These are phyloP conservation scores for Sesbania bispinosa DNA, from an alignment of 306 rosid species.

Conservation along the genomic window DNA sequence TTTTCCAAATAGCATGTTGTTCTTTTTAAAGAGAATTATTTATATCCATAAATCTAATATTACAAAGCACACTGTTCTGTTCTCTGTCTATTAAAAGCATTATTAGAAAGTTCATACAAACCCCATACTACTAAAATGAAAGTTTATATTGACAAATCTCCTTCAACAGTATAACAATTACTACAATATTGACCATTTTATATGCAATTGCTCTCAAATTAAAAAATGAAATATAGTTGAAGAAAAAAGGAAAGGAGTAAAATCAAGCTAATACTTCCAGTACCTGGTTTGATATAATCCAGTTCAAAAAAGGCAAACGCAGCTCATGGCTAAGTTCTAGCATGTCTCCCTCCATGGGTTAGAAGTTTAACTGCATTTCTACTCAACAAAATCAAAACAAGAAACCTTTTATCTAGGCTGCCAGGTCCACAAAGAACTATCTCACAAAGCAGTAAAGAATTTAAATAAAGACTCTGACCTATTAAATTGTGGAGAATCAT, in stretches of 20 bases:
- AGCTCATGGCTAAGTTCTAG: constrained; percentile 90
- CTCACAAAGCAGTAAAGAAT: constrained; percentile 11
- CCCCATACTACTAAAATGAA: neutral
- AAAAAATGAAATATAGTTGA: neutral
- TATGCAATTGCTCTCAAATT: neutral
- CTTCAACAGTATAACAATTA: constrained; percentile 8
- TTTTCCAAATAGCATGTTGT: neutral
- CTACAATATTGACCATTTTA: constrained; percentile 18
- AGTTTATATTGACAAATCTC: neutral
- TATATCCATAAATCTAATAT: constrained; percentile 10
- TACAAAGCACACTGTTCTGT: neutral
- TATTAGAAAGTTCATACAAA: neutral
- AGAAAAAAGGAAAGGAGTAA: neutral
- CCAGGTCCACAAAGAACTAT: constrained; percentile 7
- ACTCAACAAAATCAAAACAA: constrained; percentile 33
- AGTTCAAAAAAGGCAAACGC: constrained; percentile 80
- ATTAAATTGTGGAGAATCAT: constrained; percentile 64
- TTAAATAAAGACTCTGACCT: constrained; percentile 49
- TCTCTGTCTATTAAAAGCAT: neutral
- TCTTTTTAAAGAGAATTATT: neutral
- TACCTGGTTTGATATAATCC: constrained; percentile 84
- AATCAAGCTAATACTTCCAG: neutral
- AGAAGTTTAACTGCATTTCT: constrained; percentile 92
- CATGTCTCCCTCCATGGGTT: constrained; percentile 95
- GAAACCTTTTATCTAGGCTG: constrained; percentile 18